A percentile compares a stretch with the other conserved stretches of the same genome.
Conservation (phyloP, 345 rosid genomes). For the Ailanthus altissimus region DNA sequence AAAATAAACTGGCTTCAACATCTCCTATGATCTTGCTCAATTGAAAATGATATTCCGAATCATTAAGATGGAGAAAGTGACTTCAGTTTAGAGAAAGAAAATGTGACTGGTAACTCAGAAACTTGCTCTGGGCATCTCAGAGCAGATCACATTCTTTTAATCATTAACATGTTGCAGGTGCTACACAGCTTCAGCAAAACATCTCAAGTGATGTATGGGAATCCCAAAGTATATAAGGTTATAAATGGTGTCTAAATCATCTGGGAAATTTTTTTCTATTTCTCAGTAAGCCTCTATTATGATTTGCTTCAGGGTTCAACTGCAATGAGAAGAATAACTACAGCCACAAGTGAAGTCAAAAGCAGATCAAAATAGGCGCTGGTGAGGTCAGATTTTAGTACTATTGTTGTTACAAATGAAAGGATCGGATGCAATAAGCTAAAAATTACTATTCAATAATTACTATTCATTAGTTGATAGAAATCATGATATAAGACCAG, state of each 20-base stretch:
- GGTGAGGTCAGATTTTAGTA: neutral
- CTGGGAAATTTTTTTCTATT: no score
- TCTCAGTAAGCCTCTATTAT: neutral
- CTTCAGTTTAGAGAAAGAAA: neutral
- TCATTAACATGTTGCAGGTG: neutral
- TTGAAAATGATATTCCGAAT: neutral
- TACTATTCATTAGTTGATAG: neutral
- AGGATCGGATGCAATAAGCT: neutral
- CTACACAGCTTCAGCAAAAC: neutral
- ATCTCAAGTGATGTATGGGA: neutral
- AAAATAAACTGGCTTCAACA: neutral
- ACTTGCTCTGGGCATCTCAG: neutral
- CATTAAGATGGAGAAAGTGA: neutral
- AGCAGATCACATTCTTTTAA: neutral
- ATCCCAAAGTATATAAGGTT: neutral
- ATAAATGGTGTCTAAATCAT: conserved; percentile 1
- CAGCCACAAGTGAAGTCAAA: neutral
- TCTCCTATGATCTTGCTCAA: neutral
- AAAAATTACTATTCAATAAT: neutral
- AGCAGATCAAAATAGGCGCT: neutral
- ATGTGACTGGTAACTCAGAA: neutral
- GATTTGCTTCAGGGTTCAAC: neutral
- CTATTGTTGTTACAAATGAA: neutral
- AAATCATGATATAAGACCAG: neutral
- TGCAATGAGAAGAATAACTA: neutral